Conservation (phyloP, 352 stramenopile species). For the Aphanomyces stellatus region DNA sequence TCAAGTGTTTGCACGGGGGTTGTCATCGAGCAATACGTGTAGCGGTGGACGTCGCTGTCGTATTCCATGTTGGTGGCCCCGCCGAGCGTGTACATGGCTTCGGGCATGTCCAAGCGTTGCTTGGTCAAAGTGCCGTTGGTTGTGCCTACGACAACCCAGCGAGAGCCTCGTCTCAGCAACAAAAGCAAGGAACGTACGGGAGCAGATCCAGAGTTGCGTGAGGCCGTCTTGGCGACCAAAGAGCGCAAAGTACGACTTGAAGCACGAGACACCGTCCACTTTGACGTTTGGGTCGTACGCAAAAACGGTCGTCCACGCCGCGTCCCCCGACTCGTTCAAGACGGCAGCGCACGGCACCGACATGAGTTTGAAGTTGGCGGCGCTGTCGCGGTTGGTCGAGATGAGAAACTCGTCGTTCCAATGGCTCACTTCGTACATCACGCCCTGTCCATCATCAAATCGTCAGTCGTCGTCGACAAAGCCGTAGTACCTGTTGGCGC, state of each 20-base stretch:
- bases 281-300: constrained; percentile 71
- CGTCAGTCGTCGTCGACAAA: not conserved
- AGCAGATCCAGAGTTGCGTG: constrained; percentile 79
- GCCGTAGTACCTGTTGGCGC: constrained; percentile 22
- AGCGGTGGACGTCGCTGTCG: constrained; percentile 80
- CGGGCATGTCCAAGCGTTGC: constrained; percentile 77
- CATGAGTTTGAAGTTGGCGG: constrained; percentile 93
- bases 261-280: constrained; percentile 82
- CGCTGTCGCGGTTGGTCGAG: constrained; percentile 88
- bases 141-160: too few species aligned
- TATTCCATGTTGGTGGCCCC: constrained; percentile 79
- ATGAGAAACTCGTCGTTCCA: constrained; percentile 87
- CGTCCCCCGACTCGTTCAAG: constrained; percentile 23
- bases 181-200: too few species aligned
- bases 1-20: constrained; percentile 84
- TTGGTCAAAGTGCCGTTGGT: constrained; percentile 11
- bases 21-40: constrained; percentile 91
- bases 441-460: constrained; percentile 30
- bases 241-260: constrained; percentile 83
- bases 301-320: constrained; percentile 84
- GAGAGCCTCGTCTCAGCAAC: too few species aligned
- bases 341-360: constrained; percentile 41
- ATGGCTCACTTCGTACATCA: constrained; percentile 85
- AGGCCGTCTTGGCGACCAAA: constrained; percentile 78
- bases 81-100: constrained; percentile 85